Base-by-base conservation (phyloP, 768 basidiomycete species). In the Calvatia gigantea region DNA sequence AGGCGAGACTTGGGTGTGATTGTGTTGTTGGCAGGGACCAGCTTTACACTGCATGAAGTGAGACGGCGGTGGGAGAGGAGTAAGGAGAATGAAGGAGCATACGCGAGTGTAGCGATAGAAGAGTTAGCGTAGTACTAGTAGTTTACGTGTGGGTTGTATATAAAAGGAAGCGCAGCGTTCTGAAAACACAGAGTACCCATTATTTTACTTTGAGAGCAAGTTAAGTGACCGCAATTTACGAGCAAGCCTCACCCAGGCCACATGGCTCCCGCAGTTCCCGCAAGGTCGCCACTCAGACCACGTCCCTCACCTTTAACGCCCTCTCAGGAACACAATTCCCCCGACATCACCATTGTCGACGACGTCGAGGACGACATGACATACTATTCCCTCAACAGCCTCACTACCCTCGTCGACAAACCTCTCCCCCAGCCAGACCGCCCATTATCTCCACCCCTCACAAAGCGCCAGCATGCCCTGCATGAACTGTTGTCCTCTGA, bases 401-500 rank as follows among this genome's bases (percentile, higher is more conserved):
- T 23, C 61, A 38, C 31, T 62, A 56, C 51, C 31, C 17, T 28
- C 31, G 58, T 59, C 21, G 32, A 60, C 11, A 61, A 61, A 21
- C 45, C 58, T 17, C 47, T 59, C 12, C 58, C 56, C 28, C 37
- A 43, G 0, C 41, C 58, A 31, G 45, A 15, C n/a, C n/a, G 28
- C 43, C 51, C 56, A 62, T 28, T 62, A 11, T 64, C 69, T 3
- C 57, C 57, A 45, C 57, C 58, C 19, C 74, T 83, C 64, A 79
- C 85, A 25, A 92, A 92, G 70, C 81, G 91, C 33, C 78, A 83
- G 21, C 87, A 93, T 66, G 90, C 90, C 7, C 73, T 93, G 19
- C 80, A 83, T 48, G 91, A 94, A 60, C 70, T 94, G 25, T 77
- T 93, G 42, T 82, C 86, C 9, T 89, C 88, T 19, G 91, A 94